Percentiles rank a stretch among this genome's conserved stretches.
phyloP scores from a whole-genome alignment of 2,329 filamentous ascomycete species.

The Ceratocystis eucalypticola region DNA sequence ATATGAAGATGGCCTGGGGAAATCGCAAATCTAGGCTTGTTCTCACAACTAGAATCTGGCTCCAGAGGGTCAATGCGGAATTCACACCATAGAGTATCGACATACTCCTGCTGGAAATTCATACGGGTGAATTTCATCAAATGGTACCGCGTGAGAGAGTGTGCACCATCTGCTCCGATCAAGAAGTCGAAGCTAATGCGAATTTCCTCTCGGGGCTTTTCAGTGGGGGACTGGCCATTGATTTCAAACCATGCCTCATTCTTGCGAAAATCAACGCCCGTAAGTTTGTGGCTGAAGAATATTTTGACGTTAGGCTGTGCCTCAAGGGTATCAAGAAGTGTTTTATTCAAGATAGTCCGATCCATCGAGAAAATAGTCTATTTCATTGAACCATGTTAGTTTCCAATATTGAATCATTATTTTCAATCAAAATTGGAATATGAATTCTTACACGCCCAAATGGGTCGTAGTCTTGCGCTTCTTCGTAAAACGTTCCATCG shows the following conservation, averaged over 20 bases:
- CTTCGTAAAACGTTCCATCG: constrained; percentile 55
- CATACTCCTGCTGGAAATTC: constrained; percentile 87
- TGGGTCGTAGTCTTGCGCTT: constrained; percentile 79
- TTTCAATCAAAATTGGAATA: not conserved
- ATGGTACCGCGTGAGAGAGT: constrained; percentile 81
- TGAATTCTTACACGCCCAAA: constrained; percentile 60
- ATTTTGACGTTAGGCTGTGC: constrained; percentile 77
- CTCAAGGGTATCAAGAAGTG: constrained; percentile 71
- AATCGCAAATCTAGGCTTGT: constrained; percentile 51
- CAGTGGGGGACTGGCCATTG: constrained; percentile 13
- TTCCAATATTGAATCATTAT: not conserved
- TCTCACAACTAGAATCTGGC: constrained; percentile 22
- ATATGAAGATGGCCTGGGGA: constrained; percentile 93
- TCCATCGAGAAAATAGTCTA: constrained; percentile 80
- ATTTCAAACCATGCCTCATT: constrained; percentile 81
- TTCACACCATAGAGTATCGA: constrained; percentile 95
- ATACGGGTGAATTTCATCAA: constrained; percentile 91
- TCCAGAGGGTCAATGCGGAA: constrained; percentile 57
- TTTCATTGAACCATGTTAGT: constrained; percentile 34
- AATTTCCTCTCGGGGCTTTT: constrained; percentile 49
- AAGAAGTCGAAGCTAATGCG: constrained; percentile 82
- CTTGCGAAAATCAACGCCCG: constrained; percentile 68
- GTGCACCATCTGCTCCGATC: constrained; percentile 88
- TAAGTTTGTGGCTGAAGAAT: constrained; percentile 87
- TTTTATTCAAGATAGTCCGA: constrained; percentile 67